phyloP scores from a whole-genome alignment of 129 eudicot genomes.

The Flaveria robusta region DNA sequence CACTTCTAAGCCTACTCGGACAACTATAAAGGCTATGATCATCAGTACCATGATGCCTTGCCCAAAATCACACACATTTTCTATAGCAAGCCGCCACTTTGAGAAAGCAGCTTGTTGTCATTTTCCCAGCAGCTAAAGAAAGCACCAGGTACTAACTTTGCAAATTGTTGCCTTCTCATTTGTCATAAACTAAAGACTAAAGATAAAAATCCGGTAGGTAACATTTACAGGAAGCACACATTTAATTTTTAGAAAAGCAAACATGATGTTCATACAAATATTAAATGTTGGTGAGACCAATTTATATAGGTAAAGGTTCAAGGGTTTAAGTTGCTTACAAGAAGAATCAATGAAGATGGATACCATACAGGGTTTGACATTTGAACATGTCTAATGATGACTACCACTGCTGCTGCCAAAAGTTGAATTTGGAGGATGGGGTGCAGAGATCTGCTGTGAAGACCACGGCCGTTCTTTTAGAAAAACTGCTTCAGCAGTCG shows the following conservation, averaged over 20 bases:
- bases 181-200: no score
- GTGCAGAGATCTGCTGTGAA: conserved; percentile 65
- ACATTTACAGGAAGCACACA: background rate
- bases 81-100: background rate
- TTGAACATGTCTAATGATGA: conserved; percentile 17
- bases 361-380: background rate
- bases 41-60: background rate
- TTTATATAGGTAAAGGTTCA: background rate
- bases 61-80: background rate
- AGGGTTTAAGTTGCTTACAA: background rate
- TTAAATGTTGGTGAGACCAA: background rate
- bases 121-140: background rate
- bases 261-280: background rate
- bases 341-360: background rate
- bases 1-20: background rate
- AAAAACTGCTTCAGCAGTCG: conserved; percentile 50
- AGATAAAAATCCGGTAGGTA: no score
- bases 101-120: background rate
- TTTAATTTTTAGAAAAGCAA: no score
- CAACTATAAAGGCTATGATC: background rate
- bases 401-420: conserved; percentile 60
- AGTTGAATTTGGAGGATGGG: conserved; percentile 55
- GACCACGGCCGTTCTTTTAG: conserved; percentile 52
- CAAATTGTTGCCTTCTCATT: no score
- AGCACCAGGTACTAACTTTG: no score